These are phyloP conservation scores for Phytophthora kernoviae DNA, from an alignment of 352 stramenopile genomes.

Conservation along the genomic window DNA sequence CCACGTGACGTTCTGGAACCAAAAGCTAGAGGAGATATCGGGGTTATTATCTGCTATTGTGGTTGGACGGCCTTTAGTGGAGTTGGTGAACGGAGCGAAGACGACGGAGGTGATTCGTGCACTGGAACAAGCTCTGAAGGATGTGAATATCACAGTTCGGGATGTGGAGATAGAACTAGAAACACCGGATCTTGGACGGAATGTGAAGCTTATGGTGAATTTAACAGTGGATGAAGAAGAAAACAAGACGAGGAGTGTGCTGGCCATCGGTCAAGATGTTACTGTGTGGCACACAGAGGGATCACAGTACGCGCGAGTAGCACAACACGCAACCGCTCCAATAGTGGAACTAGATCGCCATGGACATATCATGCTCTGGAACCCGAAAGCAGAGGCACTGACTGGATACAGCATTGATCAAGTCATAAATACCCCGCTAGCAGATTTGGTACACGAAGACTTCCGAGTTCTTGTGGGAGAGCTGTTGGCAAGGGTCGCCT, in stretches of 20 bases:
- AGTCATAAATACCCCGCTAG: conserved; percentile 48
- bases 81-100: conserved; percentile 33
- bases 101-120: conserved; percentile 17
- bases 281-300: conserved; percentile 48
- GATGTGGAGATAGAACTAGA: conserved; percentile 58
- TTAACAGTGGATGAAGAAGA: conserved; percentile 58
- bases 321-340: conserved; percentile 76
- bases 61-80: conserved; percentile 37
- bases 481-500: conserved; percentile 47
- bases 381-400: conserved; percentile 60
- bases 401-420: conserved; percentile 63
- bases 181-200: conserved; percentile 40
- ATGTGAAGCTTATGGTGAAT: conserved; percentile 63
- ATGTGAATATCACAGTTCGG: conserved; percentile 33
- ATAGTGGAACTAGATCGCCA: conserved; percentile 80
- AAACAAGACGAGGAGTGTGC: conserved; percentile 16
- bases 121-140: conserved; percentile 33
- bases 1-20: conserved; percentile 70
- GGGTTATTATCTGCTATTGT: conserved; percentile 33
- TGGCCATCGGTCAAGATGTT: conserved; percentile 61
- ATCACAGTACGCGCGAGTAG: conserved; percentile 60
- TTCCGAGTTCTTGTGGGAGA: conserved; percentile 49
- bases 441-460: conserved; percentile 55
- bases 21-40: conserved; percentile 52
- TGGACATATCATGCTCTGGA: conserved; percentile 72